These are phyloP conservation scores for Penicillium odoratum DNA, from an alignment of 495 filamentous ascomycete genomes.

Conservation along the genomic window DNA sequence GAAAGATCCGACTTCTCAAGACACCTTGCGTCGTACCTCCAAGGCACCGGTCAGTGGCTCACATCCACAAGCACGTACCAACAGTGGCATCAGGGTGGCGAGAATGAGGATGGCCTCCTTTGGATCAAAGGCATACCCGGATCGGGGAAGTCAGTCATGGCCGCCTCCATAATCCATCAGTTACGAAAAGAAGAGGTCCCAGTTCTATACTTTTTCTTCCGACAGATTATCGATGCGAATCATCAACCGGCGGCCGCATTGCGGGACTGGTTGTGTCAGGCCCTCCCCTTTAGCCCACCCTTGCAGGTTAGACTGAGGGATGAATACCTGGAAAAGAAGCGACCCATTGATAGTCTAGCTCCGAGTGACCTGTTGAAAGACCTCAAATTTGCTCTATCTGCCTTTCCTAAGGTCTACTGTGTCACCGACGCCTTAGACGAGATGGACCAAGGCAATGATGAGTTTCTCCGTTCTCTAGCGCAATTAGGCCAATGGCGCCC, in stretches of 20 bases:
- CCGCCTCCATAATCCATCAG: conserved; percentile 47
- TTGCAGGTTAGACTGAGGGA: conserved; percentile 35
- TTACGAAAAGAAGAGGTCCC: conserved; percentile 26
- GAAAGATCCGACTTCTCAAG: conserved; percentile 15
- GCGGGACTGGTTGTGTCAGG: conserved; percentile 47
- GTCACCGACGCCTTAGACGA: conserved; percentile 53
- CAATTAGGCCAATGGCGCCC: conserved; percentile 39
- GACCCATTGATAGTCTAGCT: conserved; percentile 2
- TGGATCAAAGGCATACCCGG: conserved; percentile 67
- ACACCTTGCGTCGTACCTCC: conserved; percentile 12
- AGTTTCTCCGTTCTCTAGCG: conserved; percentile 33
- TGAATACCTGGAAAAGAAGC: not conserved
- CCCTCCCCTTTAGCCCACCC: conserved; percentile 36
- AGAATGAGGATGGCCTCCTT: conserved; percentile 12
- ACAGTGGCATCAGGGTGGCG: conserved; percentile 12
- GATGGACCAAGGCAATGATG: conserved; percentile 40
- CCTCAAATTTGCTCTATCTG: conserved; percentile 23
- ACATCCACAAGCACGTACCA: conserved; percentile 16
- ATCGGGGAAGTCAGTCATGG: conserved; percentile 86
- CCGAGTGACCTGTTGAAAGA: conserved; percentile 23
- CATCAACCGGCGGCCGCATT: conserved; percentile 39
- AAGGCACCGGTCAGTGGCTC: conserved; percentile 18
- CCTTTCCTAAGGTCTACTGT: conserved; percentile 40
- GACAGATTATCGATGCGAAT: conserved; percentile 52
- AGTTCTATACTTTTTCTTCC: conserved; percentile 56